Conservation (phyloP, 768 basidiomycete species). For the Hirschioporus abietinus region DNA sequence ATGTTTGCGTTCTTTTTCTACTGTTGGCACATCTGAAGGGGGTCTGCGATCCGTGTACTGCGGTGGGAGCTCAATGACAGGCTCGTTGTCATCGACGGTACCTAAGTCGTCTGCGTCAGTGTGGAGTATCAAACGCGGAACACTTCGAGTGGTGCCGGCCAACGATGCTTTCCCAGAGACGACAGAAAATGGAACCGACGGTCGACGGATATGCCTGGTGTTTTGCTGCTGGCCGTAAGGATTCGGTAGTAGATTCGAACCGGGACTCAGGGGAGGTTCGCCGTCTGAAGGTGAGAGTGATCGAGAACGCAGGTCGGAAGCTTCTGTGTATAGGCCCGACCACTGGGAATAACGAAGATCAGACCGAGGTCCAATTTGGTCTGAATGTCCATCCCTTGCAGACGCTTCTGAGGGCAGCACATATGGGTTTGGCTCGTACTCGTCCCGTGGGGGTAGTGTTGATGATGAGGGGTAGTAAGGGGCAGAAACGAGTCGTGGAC, state of each 20-base stretch:
- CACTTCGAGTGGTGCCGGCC: slow-evolving; percentile 41
- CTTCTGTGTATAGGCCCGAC: neutral
- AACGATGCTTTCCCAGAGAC: slow-evolving; percentile 50
- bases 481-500: neutral
- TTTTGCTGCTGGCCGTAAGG: neutral
- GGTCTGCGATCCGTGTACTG: slow-evolving; percentile 54
- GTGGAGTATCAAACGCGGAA: slow-evolving; percentile 59
- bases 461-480: neutral
- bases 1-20: neutral
- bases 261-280: neutral
- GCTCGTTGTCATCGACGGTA: slow-evolving; percentile 37
- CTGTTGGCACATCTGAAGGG: neutral
- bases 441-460: neutral
- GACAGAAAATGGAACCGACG: slow-evolving; percentile 25
- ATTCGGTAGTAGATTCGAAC: slow-evolving; percentile 5
- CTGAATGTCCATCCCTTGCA: slow-evolving; percentile 1
- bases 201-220: slow-evolving; percentile 1
- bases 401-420: neutral
- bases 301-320: neutral
- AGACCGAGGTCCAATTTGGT: neutral
- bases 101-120: slow-evolving; percentile 59
- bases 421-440: slow-evolving; percentile 4
- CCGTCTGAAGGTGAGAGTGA: neutral
- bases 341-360: neutral
- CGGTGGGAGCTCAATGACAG: slow-evolving; percentile 69